Percentiles rank a stretch among this genome's conserved stretches.
phyloP scores from a whole-genome alignment of 1,284 basidiomycete genomes.

The Meripilus lineatus region DNA sequence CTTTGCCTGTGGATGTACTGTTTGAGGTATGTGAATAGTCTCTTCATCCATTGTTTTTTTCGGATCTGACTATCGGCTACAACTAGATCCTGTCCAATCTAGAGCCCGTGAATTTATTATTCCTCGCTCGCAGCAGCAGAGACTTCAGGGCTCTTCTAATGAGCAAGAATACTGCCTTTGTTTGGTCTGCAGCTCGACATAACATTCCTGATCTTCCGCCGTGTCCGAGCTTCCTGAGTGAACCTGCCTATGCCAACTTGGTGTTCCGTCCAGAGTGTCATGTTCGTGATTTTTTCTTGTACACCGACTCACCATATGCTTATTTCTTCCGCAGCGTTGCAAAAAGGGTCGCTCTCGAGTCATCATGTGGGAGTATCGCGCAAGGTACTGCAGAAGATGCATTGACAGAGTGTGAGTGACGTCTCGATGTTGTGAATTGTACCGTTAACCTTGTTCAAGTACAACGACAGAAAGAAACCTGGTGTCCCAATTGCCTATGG shows the following conservation, averaged over 20 bases:
- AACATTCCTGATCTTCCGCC: conserved; percentile 9
- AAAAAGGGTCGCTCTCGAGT: not conserved
- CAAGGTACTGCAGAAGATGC: too few relatives aligned
- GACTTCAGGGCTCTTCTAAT: conserved; percentile 10
- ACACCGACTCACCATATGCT: too few relatives aligned
- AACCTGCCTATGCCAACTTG: conserved; percentile 14
- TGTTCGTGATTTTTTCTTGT: conserved; percentile 9
- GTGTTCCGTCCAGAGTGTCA: conserved; percentile 12
- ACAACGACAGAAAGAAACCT: too few relatives aligned
- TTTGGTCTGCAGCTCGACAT: conserved; percentile 11
- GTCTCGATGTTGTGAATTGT: too few relatives aligned
- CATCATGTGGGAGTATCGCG: too few relatives aligned
- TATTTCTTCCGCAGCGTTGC: too few relatives aligned
- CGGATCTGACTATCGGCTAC: too few relatives aligned
- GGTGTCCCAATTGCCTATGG: too few relatives aligned
- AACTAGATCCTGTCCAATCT: conserved; percentile 10
- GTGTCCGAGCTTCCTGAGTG: conserved; percentile 13
- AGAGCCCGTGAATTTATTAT: conserved; percentile 13
- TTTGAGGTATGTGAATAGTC: not conserved
- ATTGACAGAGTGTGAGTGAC: too few relatives aligned
- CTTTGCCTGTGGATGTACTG: conserved; percentile 2
- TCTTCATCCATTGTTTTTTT: not conserved
- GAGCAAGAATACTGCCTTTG: conserved; percentile 8
- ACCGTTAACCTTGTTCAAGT: too few relatives aligned
- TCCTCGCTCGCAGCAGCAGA: conserved; percentile 12